A percentile compares a stretch with the other conserved stretches of the same genome.
phyloP scores from a whole-genome alignment of 495 filamentous ascomycete genomes.

The Bryoglossum gracile region DNA sequence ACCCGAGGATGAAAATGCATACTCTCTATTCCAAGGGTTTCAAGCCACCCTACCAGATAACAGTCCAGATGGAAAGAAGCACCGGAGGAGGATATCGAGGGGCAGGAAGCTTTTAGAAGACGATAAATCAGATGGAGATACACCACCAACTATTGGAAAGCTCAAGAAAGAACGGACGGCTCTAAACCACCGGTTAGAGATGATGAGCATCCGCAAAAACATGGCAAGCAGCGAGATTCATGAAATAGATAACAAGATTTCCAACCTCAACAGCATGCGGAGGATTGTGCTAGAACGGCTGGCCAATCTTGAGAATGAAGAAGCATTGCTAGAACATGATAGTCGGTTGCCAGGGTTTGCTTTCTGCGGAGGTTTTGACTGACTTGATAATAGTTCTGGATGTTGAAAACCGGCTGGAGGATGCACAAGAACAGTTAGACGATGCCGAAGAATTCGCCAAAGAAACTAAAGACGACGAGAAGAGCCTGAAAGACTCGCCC shows the following conservation, averaged over 20 bases:
- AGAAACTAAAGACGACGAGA: slow-evolving; percentile 48
- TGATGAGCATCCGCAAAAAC: slow-evolving; percentile 89
- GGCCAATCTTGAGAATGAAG: slow-evolving; percentile 85
- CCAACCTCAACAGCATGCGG: slow-evolving; percentile 89
- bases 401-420: slow-evolving; percentile 79
- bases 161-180: slow-evolving; percentile 70
- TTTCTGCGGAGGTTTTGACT: background rate
- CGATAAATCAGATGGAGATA: slow-evolving; percentile 33
- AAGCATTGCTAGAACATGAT: slow-evolving; percentile 82
- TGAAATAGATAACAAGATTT: slow-evolving; percentile 94
- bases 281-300: slow-evolving; percentile 86
- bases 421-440: slow-evolving; percentile 67
- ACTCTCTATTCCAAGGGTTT: slow-evolving; percentile 95
- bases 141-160: slow-evolving; percentile 47
- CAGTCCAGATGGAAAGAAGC: slow-evolving; percentile 56
- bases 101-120: slow-evolving; percentile 68
- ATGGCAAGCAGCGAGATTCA: slow-evolving; percentile 95
- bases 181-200: slow-evolving; percentile 76
- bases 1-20: slow-evolving; percentile 75
- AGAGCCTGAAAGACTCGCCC: slow-evolving; percentile 46
- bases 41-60: slow-evolving; percentile 81
- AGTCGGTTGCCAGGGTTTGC: slow-evolving; percentile 40
- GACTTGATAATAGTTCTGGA: slow-evolving; percentile 54
- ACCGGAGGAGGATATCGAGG: slow-evolving; percentile 62
- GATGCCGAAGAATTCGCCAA: slow-evolving; percentile 53